Percentiles rank a stretch among this genome's conserved stretches.
Evolutionary conservation across 257 asterid species (phyloP).

Genomic region (Solanum corneliomulleri): DNA sequence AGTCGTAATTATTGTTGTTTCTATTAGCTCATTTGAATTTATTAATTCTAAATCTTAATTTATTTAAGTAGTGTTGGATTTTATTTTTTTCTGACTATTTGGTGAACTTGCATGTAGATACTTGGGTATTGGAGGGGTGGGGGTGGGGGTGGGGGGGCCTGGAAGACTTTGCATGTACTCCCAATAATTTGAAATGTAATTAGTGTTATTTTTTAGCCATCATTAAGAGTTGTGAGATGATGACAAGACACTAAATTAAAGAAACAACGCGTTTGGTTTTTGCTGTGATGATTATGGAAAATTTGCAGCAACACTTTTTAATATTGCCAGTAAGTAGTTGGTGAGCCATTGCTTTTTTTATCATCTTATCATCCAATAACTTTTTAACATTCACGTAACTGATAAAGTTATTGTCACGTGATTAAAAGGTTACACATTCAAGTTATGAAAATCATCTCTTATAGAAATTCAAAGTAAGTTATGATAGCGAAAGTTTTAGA

Average conservation of each 20-base stretch:
- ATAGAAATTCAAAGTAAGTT: not conserved
- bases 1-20: not conserved
- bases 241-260: not conserved
- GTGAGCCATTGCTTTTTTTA: not conserved
- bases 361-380: not conserved
- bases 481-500: not conserved
- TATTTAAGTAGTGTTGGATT: not conserved
- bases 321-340: not conserved
- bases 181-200: not conserved
- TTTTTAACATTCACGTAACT: not conserved
- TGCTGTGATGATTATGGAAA: not conserved
- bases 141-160: not conserved
- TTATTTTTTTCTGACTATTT: too few species aligned
- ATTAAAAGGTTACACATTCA: not conserved
- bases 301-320: not conserved
- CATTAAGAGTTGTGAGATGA: not conserved
- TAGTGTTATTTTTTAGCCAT: not conserved
- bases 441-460: not conserved
- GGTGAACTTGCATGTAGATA: not conserved
- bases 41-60: not conserved
- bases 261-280: slow-evolving; percentile 1
- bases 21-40: not conserved
- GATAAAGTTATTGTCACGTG: not conserved
- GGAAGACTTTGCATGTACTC: not conserved
- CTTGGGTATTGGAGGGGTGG: not conserved